Evolutionary conservation across 176 grass and related monocot species (phyloP), one percentile per base, ranked within the genome.

Genomic region (Avena atlantica): DNA sequence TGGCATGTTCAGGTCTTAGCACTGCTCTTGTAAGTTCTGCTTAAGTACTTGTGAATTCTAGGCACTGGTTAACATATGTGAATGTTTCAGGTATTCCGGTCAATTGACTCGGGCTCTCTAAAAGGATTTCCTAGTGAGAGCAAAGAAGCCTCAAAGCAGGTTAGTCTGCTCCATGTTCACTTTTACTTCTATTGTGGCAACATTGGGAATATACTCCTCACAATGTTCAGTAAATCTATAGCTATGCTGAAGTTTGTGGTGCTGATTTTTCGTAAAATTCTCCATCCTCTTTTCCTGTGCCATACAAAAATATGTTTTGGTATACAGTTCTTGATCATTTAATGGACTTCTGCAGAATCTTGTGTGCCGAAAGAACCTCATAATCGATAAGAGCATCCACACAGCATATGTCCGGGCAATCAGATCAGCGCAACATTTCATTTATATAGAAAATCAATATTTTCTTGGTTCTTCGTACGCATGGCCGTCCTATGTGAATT

Each of bases 391-490:
- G 89, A 98, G 96, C 88, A 98, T 98, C 83, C 96, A 98, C 75
- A 95, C 90, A 31, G 96, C 96, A 82, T 98, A 98, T 88, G 93
- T 98, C 51, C 87, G 50, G 81, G 96, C 96, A 87, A 96, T 98
- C 85, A 92, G 96, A 96, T 98, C 93, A 37, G 96, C 96, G 1
- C 93, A 96, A 29, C 92, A 98, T 82, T 98, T 98, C 59, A 96
- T 98, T 88, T 98, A 98, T 84, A 98, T 98, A 8, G 96, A 98
- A 83, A 98, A 98, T 52, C 96, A 98, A 64, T 98, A 98, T 86
- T 98, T 98, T 82, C 82, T 98, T 80, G 96, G 96, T 89, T 98
- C 96, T 93, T 98, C 96, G 14, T 96, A 90, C 20, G 90, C 86
- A 80, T 98, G 96, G 96, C 90, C 92, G 20, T 93, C 91, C 52